phyloP scores from a whole-genome alignment of 208 protist species.

The Trypanosoma avium region DNA sequence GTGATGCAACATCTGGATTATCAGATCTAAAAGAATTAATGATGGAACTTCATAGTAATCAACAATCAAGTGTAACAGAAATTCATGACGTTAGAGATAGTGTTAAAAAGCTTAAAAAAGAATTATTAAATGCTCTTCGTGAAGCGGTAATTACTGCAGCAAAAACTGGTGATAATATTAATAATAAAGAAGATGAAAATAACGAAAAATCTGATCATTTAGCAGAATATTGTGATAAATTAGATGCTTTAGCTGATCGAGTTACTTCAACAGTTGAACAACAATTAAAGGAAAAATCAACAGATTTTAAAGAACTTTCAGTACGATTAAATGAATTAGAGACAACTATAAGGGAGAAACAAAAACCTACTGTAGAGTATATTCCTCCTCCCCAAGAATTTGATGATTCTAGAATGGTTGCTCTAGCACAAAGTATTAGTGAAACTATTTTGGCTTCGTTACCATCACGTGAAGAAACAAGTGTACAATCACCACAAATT shows the following conservation, averaged over 20 bases:
- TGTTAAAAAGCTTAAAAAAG: conserved; percentile 46
- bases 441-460: conserved; percentile 57
- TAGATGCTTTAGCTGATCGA: conserved; percentile 38
- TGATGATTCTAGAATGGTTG: conserved; percentile 45
- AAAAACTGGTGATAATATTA: no score
- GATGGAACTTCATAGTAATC: conserved; percentile 29
- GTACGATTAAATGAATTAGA: conserved; percentile 11
- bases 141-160: no score
- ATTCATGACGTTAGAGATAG: conserved; percentile 13
- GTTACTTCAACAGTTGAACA: conserved; percentile 30
- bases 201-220: conserved; percentile 18
- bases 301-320: conserved; percentile 20
- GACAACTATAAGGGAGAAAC: conserved; percentile 3
- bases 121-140: conserved; percentile 6
- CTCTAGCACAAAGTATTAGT: conserved; percentile 65
- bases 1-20: conserved; percentile 7
- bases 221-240: conserved; percentile 34
- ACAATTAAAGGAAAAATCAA: conserved; percentile 19
- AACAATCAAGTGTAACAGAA: conserved; percentile 16
- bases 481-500: not conserved
- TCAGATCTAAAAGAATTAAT: conserved; percentile 18
- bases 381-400: conserved; percentile 23
- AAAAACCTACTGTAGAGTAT: conserved; percentile 14
- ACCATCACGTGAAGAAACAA: conserved; percentile 18
- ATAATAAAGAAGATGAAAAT: conserved; percentile 20